Evolutionary conservation across 2,329 filamentous ascomycete species (phyloP).

Genomic region (Aspergillus fumigatiaffinis): DNA sequence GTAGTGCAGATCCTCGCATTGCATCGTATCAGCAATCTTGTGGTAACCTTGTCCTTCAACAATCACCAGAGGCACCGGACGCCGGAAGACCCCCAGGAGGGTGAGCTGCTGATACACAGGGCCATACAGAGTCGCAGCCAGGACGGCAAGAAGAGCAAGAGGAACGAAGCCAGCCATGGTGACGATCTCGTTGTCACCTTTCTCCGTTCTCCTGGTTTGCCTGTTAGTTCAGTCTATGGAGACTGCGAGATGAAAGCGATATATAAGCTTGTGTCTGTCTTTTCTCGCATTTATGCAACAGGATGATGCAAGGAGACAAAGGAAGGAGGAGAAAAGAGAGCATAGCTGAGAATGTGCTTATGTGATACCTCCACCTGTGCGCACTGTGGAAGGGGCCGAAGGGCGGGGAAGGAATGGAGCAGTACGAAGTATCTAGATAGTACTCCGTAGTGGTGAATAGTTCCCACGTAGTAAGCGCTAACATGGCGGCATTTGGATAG

Average conservation of each 20-base stretch:
- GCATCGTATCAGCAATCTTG: conserved; percentile 49
- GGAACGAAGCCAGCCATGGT: conserved; percentile 20
- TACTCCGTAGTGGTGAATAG: no score
- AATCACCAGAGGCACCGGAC: conserved; percentile 14
- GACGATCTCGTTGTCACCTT: background rate
- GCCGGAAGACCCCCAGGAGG: conserved; percentile 21
- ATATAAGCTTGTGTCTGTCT: background rate
- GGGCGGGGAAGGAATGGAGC: no score
- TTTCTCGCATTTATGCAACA: background rate
- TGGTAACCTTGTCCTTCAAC: conserved; percentile 34
- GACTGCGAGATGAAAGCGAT: background rate
- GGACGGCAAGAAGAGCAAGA: conserved; percentile 16
- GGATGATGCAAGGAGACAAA: background rate
- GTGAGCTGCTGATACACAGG: conserved; percentile 17
- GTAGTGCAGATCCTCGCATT: conserved; percentile 60
- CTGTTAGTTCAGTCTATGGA: background rate
- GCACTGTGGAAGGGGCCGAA: no score
- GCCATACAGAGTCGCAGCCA: conserved; percentile 18
- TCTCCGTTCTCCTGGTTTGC: background rate
- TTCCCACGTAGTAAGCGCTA: background rate
- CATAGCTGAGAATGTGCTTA: background rate
- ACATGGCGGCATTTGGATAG: background rate
- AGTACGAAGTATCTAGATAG: no score
- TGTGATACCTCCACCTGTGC: background rate
- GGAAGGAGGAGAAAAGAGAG: background rate